These are phyloP conservation scores for Ophiostoma sp. DNA, from an alignment of 2,329 filamentous ascomycete species.

Conservation along the genomic window DNA sequence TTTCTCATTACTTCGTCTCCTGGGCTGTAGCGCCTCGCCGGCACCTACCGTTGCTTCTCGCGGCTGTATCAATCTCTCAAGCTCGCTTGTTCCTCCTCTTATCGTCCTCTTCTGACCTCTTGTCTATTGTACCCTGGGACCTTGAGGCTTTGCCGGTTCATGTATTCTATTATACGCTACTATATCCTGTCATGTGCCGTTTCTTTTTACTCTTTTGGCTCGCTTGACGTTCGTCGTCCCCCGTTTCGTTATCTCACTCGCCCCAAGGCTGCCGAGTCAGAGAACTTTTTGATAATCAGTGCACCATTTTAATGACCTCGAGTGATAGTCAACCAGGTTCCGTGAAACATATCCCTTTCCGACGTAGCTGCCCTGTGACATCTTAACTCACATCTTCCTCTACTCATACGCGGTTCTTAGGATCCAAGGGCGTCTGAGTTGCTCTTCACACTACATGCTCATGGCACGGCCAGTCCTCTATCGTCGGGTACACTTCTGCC, in stretches of 20 bases:
- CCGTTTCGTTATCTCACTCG: neutral
- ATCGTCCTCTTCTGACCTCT: neutral
- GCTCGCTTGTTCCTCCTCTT: constrained; percentile 11
- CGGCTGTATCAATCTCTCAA: neutral
- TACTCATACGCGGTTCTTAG: too few relatives aligned
- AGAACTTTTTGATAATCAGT: neutral
- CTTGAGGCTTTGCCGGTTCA: neutral
- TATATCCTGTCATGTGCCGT: neutral
- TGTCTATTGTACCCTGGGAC: neutral
- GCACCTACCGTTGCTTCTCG: neutral
- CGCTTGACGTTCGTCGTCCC: neutral
- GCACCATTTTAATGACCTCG: neutral
- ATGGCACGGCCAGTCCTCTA: neutral
- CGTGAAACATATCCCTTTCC: neutral
- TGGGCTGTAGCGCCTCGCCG: neutral
- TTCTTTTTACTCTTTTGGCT: neutral
- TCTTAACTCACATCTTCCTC: neutral
- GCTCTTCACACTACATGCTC: neutral
- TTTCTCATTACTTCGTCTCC: neutral
- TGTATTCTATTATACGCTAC: neutral
- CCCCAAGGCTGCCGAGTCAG: neutral
- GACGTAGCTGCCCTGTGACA: neutral
- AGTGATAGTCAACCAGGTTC: neutral
- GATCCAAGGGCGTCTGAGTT: too few relatives aligned
- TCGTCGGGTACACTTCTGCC: too few relatives aligned